Base-by-base conservation (phyloP, 2,329 filamentous ascomycete genomes). In the Pseudocercospora crystallina region DNA sequence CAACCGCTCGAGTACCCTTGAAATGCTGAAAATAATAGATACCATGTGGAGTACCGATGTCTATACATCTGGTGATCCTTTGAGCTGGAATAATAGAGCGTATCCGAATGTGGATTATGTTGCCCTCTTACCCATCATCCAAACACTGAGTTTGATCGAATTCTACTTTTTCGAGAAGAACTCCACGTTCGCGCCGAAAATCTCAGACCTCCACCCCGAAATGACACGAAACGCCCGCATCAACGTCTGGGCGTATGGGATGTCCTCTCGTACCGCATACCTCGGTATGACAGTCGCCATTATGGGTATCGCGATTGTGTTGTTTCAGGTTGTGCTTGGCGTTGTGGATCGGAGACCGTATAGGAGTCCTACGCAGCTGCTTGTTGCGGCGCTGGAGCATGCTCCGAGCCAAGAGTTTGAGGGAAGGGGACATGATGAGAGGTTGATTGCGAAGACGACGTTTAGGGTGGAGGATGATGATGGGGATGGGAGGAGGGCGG, bases 241-340 rank as follows among this genome's bases (percentile, higher is more conserved):
- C 8, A 43, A 48, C 15, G 48, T 47, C 8, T 54, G 43, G 42
- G 41, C 52, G 4, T 51, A 54, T 26, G 48, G 52, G 3, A 36
- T 54, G 29, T 43, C 47, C n/a, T 47, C 43, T 14, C 20, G 52
- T 4, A 54, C 43, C 8, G 17, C 43, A 2, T 47, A 32, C 5
- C 44, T 51, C 7, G 47, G 47, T 14, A 17, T 50, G 5, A 14
- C 17, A n/a, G 44, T 51, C 12, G 43, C 41, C 10, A 14, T 33
- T 2, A 30, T 42, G 39, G 39, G 39, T n/a, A 32, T 42, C 20
- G 20, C 20, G 4, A 26, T 26, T 7, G 20, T 26, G 4, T 26
- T 26, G 20, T 26, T 26, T 7, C 20, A 26, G 20, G 20, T 26
- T 26, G 20, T 26, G 3, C 7, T 26, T 3, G 20, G 20, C 20